A percentile compares a stretch with the other conserved stretches of the same genome.
Evolutionary conservation across 1,284 basidiomycete genomes (phyloP).

Genomic region (Bondarzewia mesenterica): DNA sequence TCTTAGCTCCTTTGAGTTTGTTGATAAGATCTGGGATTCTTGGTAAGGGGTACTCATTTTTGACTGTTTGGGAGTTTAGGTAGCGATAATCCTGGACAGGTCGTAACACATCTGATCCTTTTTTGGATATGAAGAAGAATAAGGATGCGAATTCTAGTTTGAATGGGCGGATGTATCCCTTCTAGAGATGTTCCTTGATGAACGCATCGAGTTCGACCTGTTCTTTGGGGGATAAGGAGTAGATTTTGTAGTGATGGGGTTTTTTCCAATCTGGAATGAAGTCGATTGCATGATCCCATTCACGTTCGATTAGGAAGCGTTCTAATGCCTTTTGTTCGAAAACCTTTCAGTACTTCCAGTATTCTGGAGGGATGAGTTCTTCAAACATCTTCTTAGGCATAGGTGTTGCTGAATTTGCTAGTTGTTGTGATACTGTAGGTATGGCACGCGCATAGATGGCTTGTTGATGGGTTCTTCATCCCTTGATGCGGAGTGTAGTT

Average conservation of each 20-base stretch:
- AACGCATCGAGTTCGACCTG: neutral
- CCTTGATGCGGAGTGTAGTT: no score
- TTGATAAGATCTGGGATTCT: constrained; percentile 4
- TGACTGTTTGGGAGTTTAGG: constrained; percentile 10
- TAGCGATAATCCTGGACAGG: constrained; percentile 8
- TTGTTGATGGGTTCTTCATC: no score
- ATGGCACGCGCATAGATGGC: neutral
- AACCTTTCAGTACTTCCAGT: neutral
- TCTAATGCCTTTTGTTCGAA: neutral
- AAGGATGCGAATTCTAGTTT: neutral
- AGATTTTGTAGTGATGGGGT: neutral
- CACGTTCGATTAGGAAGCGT: neutral
- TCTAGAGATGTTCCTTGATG: neutral
- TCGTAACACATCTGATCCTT: neutral
- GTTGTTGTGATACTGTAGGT: no score
- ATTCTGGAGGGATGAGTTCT: neutral
- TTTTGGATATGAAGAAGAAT: neutral
- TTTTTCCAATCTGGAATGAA: neutral
- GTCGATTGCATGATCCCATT: neutral
- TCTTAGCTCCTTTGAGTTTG: neutral
- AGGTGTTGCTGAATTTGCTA: neutral
- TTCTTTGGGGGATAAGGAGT: neutral
- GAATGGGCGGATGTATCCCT: neutral
- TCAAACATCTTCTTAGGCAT: neutral
- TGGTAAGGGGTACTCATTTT: constrained; percentile 4